Conservation (phyloP, 2,329 filamentous ascomycete genomes). For the Sarocladium strictum region DNA sequence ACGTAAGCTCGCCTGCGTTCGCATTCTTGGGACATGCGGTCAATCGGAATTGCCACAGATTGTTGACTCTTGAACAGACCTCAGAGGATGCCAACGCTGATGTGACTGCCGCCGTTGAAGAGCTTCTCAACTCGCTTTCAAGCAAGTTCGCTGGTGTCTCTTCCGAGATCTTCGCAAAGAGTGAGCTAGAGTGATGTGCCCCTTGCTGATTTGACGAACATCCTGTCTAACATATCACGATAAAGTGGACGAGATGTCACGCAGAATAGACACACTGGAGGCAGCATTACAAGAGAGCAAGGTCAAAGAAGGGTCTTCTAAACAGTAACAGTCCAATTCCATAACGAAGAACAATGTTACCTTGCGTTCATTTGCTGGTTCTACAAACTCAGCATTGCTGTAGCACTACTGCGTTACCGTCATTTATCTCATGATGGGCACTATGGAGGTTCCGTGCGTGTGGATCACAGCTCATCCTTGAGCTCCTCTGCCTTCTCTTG, state of each 20-base stretch:
- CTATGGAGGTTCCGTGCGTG: too few relatives aligned
- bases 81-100: constrained; percentile 51
- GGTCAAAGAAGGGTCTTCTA: constrained; percentile 28
- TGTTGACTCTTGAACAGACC: constrained; percentile 20
- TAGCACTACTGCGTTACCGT: neutral
- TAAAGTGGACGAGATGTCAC: constrained; percentile 97
- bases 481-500: constrained; percentile 28
- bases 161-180: constrained; percentile 81
- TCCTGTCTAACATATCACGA: too few relatives aligned
- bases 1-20: constrained; percentile 27
- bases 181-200: constrained; percentile 43
- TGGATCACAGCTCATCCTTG: constrained; percentile 64
- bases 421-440: constrained; percentile 21
- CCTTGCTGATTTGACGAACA: too few relatives aligned
- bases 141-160: constrained; percentile 82
- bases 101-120: constrained; percentile 74
- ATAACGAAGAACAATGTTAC: neutral
- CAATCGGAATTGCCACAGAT: too few relatives aligned
- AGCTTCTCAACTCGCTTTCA: constrained; percentile 76
- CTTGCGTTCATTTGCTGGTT: neutral
- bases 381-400: neutral
- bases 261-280: constrained; percentile 78
- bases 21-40: too few relatives aligned
- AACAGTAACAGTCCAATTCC: neutral
- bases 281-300: constrained; percentile 59